These are phyloP conservation scores for Talaromyces sp. DNA, from an alignment of 2,329 filamentous ascomycete genomes.

Conservation along the genomic window DNA sequence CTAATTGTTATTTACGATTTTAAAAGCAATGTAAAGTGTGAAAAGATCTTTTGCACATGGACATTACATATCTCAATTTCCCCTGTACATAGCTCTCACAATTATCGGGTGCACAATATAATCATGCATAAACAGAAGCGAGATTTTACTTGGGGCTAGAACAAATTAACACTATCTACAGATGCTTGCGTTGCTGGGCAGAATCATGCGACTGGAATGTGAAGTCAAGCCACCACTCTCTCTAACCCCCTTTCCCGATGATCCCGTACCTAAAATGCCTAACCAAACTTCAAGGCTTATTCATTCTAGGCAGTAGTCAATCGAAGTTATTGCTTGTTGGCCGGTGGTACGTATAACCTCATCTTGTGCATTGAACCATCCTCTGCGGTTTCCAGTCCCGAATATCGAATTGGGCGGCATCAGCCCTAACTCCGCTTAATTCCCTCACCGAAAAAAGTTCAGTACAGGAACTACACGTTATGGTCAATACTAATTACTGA, in stretches of 20 bases:
- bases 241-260: neutral
- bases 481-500: neutral
- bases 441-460: neutral
- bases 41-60: neutral
- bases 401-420: neutral
- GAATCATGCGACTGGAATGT: slow-evolving; percentile 7
- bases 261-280: neutral
- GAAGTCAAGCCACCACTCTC: neutral
- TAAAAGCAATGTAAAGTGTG: neutral
- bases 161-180: neutral
- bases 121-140: neutral
- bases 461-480: neutral
- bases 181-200: slow-evolving; percentile 2
- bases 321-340: too few species aligned
- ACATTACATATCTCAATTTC: neutral
- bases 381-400: too few species aligned
- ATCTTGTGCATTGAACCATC: neutral
- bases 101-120: neutral
- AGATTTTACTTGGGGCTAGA: neutral
- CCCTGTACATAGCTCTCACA: neutral
- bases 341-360: neutral
- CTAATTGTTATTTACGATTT: neutral
- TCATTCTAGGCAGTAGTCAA: too few species aligned
- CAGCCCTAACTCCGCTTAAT: neutral
- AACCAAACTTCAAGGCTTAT: neutral